Base-by-base conservation (phyloP, 2,329 filamentous ascomycete species). In the Sporothrix pseudoabietina region DNA sequence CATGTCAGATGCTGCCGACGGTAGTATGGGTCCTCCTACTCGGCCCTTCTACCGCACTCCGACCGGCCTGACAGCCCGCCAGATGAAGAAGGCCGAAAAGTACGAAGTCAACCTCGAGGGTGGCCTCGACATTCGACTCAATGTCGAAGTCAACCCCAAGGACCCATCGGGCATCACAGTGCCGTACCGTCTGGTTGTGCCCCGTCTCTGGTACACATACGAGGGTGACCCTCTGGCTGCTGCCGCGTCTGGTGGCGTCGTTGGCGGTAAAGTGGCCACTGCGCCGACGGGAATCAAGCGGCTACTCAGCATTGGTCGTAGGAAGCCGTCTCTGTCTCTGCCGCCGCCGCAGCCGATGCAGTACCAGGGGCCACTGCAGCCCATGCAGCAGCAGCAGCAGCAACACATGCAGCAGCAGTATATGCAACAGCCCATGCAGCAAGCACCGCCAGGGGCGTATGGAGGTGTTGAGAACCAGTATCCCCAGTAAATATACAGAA, bases 111-210 rank as follows among this genome's bases (percentile, higher is more conserved):
- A 97, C 79, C 85, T 98, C 0, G 89, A 96, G 79, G 92, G 91
- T 41, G 94, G 94, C 0, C 84, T 99, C 10, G 94, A 98, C 76
- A 91, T 99, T 49, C 92, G 90, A 69, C 82, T 99, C 59, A 97
- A 98, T 78, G 90, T 97, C 75, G 96, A 99, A 82, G 89, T 98
- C 75, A 94, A 91, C 78, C 88, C 92, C 61, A 90, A 89, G 75
- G 94, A 99, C 78, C 95, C 96, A 0, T 87, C 92, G 0, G 97
- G 96, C 16, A 94, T 93, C 76, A 99, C 96, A 0, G 88, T 90
- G 69, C 93, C 94, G 9, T 99, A 99, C 80, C 87, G 94, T 54
- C 83, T 99, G 5, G 86, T 98, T 1, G 91, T 99, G 5, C 96
- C 97, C 12, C 89, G 90, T 71, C 83, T 99, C 70, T 87, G 86